Base-by-base conservation (phyloP, 1,139 yeast genomes). In the Saccharomyces hybrid region DNA sequence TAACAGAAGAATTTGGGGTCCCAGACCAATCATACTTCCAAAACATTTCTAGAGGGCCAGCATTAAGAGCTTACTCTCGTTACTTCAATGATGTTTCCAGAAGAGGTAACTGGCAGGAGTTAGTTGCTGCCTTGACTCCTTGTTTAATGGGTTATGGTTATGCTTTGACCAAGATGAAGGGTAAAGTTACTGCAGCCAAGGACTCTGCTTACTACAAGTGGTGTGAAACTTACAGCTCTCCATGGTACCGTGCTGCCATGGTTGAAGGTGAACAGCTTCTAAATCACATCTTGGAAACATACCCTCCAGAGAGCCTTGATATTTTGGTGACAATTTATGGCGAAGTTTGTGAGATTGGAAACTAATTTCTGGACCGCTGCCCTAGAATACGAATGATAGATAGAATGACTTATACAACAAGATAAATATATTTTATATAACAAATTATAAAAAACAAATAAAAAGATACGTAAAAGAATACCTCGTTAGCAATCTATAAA, bases 111-210 rank as follows among this genome's bases (percentile, higher is more conserved):
- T 85, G 83, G 78, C 68, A 84, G 41, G 87, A 84, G 25, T 76
- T 85, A 51, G 80, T 81, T 57, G 78, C 83, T 5, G 88, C 95
- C 0, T 69, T 87, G 51, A 79, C 90, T 2, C 95, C 96, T 0
- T 88, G 96, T 68, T 71, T 86, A 48, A 79, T 84, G 65, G 96
- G 96, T 0, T 86, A 85, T 66, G 79, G 79, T 42, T 78, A 80
- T 54, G 81, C 80, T 4, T 55, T 67, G 5, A 23, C 53, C 3
- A 59, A 62, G 25, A 56, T 63, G 42, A 52, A 62, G 32, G 55
- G 59, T 23, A 41, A 53, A 6, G 62, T 65, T n/a, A 57, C 64
- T 1, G 61, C 60, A 2, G 56, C 42, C 51, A 64, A 54, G 64
- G 71, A 13, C 9, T 68, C 70, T 51, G 84, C 81, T 64, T 73